phyloP scores from a whole-genome alignment of 2,329 filamentous ascomycete species.

The Epichloe brachyelytri region DNA sequence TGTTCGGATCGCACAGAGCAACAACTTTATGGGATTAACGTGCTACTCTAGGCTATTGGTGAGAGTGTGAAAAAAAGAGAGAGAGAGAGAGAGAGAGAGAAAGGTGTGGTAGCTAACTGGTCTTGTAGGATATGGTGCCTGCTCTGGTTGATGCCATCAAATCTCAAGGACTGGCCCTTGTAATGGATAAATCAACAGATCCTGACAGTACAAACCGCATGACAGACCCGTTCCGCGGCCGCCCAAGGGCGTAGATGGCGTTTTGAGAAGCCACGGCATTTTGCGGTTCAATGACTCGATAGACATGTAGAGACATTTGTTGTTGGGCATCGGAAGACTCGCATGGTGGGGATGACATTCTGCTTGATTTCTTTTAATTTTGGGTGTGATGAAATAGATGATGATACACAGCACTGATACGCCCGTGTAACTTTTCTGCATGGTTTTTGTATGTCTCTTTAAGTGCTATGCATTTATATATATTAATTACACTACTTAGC shows the following conservation, averaged over 20 bases:
- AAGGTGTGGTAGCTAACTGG: background rate
- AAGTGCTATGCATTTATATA: too few relatives aligned
- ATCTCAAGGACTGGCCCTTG: constrained; percentile 80
- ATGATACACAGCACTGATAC: background rate
- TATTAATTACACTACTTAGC: too few relatives aligned
- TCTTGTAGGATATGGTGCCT: constrained; percentile 70
- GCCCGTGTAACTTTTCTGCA: too few relatives aligned
- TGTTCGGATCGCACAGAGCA: constrained; percentile 81
- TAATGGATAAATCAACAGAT: constrained; percentile 70
- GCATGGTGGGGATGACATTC: background rate
- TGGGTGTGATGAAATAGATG: background rate
- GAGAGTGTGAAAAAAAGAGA: constrained; percentile 25
- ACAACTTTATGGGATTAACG: constrained; percentile 96
- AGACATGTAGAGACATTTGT: constrained; percentile 39
- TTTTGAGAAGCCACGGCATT: constrained; percentile 75
- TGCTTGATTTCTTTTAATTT: background rate
- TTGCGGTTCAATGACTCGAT: constrained; percentile 89
- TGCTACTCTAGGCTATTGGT: constrained; percentile 80
- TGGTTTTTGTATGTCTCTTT: too few relatives aligned
- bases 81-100: too few relatives aligned
- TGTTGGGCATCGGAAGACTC: background rate
- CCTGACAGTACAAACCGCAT: constrained; percentile 25
- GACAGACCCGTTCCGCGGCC: constrained; percentile 43
- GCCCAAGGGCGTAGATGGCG: constrained; percentile 75
- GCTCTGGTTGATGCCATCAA: constrained; percentile 89